These are phyloP conservation scores for Oidiodendron maius DNA, from an alignment of 495 filamentous ascomycete species.

Conservation along the genomic window DNA sequence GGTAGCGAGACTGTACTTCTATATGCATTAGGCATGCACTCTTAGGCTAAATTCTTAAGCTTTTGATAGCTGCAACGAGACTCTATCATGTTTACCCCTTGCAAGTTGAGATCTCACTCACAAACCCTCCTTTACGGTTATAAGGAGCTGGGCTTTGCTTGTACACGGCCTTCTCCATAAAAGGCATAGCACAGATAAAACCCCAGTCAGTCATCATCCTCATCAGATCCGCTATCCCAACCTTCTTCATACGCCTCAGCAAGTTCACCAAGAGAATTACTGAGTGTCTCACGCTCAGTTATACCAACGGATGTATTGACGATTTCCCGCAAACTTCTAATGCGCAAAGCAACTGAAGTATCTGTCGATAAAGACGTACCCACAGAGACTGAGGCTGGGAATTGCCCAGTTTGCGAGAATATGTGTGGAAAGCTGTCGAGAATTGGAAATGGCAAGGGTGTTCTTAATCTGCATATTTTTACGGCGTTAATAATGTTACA, in stretches of 20 bases:
- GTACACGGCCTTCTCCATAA: too few species aligned
- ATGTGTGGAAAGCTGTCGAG: constrained; percentile 77
- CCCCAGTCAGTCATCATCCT: constrained; percentile 61
- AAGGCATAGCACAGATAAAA: too few species aligned
- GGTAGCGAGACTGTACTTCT: too few species aligned
- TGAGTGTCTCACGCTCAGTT: constrained; percentile 75
- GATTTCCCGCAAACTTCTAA: constrained; percentile 59
- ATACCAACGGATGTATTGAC: constrained; percentile 55
- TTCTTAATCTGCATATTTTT: constrained; percentile 26
- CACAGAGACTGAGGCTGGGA: constrained; percentile 44
- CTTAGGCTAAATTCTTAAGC: too few species aligned
- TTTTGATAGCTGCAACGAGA: too few species aligned
- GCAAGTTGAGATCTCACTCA: too few species aligned
- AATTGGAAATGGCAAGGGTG: constrained; percentile 62
- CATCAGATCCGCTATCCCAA: constrained; percentile 80
- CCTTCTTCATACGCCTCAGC: constrained; percentile 85
- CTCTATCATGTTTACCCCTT: too few species aligned
- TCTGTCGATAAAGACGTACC: constrained; percentile 67
- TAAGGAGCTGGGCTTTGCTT: too few species aligned
- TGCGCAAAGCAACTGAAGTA: constrained; percentile 56
- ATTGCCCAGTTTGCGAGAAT: constrained; percentile 40
- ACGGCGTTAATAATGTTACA: too few species aligned
- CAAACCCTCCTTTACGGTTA: too few species aligned
- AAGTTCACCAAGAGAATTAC: constrained; percentile 79
- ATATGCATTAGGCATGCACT: too few species aligned